Conservation (phyloP, 2,329 filamentous ascomycete species). For the Pleoardoris graminearum region DNA sequence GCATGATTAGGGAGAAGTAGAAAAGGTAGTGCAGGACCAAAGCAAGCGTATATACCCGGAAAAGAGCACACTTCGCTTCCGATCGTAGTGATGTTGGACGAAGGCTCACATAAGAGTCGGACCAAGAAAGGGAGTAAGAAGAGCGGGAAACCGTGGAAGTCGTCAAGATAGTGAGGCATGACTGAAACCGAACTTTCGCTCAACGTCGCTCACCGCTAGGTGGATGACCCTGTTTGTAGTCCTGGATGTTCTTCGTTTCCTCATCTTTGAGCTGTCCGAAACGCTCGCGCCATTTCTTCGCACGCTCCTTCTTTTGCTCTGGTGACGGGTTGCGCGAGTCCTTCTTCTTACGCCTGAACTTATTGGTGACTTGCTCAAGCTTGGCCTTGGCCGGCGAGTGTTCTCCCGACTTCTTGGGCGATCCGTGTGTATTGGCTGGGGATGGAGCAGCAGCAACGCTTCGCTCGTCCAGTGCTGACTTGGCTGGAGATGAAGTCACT, state of each 20-base stretch:
- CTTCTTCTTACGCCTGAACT: constrained; percentile 46
- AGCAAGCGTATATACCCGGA: neutral
- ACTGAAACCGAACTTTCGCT: neutral
- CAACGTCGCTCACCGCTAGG: constrained; percentile 11
- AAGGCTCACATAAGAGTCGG: constrained; percentile 1
- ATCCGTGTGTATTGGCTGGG: constrained; percentile 28
- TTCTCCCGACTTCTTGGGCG: constrained; percentile 43
- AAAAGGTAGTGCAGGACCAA: neutral
- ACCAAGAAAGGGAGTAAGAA: constrained; percentile 6
- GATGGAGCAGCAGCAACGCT: constrained; percentile 26
- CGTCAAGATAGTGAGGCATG: neutral
- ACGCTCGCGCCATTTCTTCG: constrained; percentile 42
- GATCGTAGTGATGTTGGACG: neutral
- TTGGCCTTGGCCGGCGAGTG: constrained; percentile 52
- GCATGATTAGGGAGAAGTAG: constrained; percentile 3
- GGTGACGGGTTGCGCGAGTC: constrained; percentile 42
- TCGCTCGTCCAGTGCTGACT: constrained; percentile 14
- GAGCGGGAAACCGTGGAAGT: neutral
- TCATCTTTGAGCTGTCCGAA: constrained; percentile 39
- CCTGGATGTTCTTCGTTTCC: constrained; percentile 34
- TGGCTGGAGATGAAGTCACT: constrained; percentile 27
- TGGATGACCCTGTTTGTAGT: constrained; percentile 25
- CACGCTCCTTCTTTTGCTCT: constrained; percentile 41
- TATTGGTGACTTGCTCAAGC: constrained; percentile 53
- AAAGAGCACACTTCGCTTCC: constrained; percentile 1